These are phyloP conservation scores for Rubia peregrina DNA, from an alignment of 305 asterid genomes.

Conservation along the genomic window DNA sequence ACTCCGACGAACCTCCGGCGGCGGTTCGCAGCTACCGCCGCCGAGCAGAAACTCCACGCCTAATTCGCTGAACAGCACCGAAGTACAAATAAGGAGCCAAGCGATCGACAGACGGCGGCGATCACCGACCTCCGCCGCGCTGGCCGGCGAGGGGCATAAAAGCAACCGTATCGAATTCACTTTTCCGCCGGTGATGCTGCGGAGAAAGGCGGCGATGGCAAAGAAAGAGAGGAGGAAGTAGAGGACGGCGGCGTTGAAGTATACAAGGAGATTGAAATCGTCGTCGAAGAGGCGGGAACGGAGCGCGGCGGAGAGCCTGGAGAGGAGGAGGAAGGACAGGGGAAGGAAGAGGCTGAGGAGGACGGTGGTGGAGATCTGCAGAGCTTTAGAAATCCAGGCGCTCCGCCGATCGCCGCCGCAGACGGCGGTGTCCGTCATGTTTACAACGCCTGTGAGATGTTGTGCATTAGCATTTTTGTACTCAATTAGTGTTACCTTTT, in stretches of 20 bases:
- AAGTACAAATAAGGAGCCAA: background rate
- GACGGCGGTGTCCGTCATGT: background rate
- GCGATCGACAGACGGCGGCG: background rate
- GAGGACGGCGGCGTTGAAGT: background rate
- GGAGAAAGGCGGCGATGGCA: background rate
- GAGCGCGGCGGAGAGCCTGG: slow-evolving; percentile 3
- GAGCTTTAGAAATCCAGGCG: background rate
- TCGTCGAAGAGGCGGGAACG: background rate
- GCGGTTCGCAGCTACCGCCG: background rate
- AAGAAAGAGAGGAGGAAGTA: background rate
- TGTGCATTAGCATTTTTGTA: background rate
- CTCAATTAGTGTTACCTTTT: background rate
- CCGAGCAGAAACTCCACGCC: slow-evolving; percentile 1
- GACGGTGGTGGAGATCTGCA: background rate
- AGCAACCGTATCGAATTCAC: background rate
- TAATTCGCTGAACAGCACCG: background rate
- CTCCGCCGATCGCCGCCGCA: background rate
- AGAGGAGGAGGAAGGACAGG: slow-evolving; percentile 4
- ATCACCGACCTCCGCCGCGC: background rate
- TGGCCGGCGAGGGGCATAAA: background rate
- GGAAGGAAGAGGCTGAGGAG: slow-evolving; percentile 11
- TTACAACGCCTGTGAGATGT: too few species aligned
- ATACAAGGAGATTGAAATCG: background rate
- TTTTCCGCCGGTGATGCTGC: slow-evolving; percentile 1
- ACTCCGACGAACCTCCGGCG: background rate